phyloP scores from a whole-genome alignment of 164 flowering plant species.

The Nymphaea colorata region DNA sequence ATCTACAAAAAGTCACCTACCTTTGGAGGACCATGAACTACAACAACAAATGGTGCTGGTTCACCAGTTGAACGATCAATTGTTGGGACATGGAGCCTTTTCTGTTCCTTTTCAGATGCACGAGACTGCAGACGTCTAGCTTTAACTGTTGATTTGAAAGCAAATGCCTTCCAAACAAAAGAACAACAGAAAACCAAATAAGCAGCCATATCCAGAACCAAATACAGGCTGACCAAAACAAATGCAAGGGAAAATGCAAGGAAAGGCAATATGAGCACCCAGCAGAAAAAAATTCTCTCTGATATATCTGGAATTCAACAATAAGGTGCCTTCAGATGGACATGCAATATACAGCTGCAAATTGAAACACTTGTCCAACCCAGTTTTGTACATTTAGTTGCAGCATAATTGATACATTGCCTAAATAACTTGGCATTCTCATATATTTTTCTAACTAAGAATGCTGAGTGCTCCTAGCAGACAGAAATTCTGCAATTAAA shows the following conservation, averaged over 20 bases:
- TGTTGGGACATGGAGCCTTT: conserved; percentile 66
- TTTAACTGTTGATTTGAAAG: conserved; percentile 62
- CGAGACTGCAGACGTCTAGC: conserved; percentile 75
- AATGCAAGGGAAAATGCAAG: neutral
- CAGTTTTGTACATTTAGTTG: too few species aligned
- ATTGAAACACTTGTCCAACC: too few species aligned
- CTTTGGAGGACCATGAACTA: conserved; percentile 95
- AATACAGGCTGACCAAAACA: neutral
- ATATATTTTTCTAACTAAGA: too few species aligned
- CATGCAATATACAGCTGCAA: too few species aligned
- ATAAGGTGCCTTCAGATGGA: too few species aligned
- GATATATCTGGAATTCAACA: too few species aligned
- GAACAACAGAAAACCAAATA: neutral
- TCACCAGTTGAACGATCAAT: conserved; percentile 77
- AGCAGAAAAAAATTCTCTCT: too few species aligned
- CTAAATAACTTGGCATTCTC: too few species aligned
- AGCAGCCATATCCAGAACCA: neutral
- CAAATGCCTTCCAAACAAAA: conserved; percentile 51
- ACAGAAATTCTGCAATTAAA: too few species aligned
- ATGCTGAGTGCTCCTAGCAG: too few species aligned
- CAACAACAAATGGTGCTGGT: conserved; percentile 77
- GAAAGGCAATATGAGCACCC: neutral
- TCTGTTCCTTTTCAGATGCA: conserved; percentile 87
- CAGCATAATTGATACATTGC: too few species aligned
- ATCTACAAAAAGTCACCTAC: conserved; percentile 14